These are phyloP conservation scores for Basidiobolus meristosporus DNA, from an alignment of 371 early-diverging fungal genomes.

Conservation along the genomic window DNA sequence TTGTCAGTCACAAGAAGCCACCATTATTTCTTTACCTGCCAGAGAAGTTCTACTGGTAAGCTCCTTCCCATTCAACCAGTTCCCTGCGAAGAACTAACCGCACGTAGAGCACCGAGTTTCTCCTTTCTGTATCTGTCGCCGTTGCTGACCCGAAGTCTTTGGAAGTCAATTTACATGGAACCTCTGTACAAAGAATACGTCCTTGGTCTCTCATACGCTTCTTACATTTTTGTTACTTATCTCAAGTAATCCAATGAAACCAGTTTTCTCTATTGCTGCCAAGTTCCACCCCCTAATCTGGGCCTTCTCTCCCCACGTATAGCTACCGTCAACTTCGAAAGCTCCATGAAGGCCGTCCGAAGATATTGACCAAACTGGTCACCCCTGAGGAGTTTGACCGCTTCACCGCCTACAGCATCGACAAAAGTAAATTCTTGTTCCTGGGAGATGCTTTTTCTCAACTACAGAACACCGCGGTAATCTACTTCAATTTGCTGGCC, in stretches of 20 bases:
- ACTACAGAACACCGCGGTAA: conserved; percentile 35
- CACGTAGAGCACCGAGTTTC: no score
- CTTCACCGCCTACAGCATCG: conserved; percentile 69
- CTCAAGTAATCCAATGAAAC: conserved; percentile 21
- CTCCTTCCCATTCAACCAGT: no score
- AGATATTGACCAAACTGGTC: conserved; percentile 36
- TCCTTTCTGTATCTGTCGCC: no score
- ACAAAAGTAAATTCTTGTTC: conserved; percentile 67
- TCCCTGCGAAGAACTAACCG: no score
- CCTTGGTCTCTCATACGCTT: conserved; percentile 34
- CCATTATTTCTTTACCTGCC: no score
- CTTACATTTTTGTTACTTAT: conserved; percentile 46
- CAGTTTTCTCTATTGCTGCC: background rate
- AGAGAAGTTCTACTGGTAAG: no score
- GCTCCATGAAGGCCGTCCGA: conserved; percentile 37
- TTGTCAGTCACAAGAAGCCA: no score
- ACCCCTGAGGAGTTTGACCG: conserved; percentile 52
- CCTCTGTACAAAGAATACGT: conserved; percentile 51
- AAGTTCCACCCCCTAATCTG: background rate
- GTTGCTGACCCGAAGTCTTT: no score
- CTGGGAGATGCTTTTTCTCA: conserved; percentile 32
- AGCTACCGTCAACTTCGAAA: conserved; percentile 58
- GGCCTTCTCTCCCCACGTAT: background rate
- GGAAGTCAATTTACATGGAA: background rate
- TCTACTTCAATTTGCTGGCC: conserved; percentile 51